phyloP scores from a whole-genome alignment of 169 alveolate species.

The Blepharisma undulans region DNA sequence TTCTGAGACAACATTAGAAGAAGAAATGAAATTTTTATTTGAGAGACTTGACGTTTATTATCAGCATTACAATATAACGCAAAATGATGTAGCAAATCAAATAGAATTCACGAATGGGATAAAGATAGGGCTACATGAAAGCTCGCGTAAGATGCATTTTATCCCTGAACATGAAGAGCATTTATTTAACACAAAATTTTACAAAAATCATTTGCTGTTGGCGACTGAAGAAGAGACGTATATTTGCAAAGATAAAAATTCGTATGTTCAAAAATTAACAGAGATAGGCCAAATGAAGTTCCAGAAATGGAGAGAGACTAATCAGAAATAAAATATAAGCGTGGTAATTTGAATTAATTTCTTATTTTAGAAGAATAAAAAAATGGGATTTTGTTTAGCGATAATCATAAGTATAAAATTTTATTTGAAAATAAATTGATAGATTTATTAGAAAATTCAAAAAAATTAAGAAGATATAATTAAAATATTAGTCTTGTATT shows the following conservation, averaged over 20 bases:
- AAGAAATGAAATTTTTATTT: background rate
- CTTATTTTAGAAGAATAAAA: background rate
- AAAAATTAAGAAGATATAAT: no score
- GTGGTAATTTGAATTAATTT: background rate
- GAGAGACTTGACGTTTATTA: background rate
- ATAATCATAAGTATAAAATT: no score
- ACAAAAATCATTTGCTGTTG: background rate
- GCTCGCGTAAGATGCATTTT: background rate
- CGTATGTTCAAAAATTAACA: background rate
- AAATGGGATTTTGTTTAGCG: background rate
- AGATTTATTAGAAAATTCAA: no score
- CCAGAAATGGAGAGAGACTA: background rate
- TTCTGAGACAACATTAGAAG: background rate
- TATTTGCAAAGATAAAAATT: slow-evolving; percentile 12
- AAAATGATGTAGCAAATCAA: background rate
- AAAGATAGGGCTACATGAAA: background rate
- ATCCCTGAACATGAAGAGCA: background rate
- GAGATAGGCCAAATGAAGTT: background rate
- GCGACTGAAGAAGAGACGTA: background rate
- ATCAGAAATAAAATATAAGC: background rate
- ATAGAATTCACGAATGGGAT: background rate
- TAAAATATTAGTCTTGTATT: background rate
- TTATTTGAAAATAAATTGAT: no score
- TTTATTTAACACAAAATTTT: background rate
- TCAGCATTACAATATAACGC: background rate